phyloP scores from a whole-genome alignment of 2,329 filamentous ascomycete species.

The Fusarium tuaranense region DNA sequence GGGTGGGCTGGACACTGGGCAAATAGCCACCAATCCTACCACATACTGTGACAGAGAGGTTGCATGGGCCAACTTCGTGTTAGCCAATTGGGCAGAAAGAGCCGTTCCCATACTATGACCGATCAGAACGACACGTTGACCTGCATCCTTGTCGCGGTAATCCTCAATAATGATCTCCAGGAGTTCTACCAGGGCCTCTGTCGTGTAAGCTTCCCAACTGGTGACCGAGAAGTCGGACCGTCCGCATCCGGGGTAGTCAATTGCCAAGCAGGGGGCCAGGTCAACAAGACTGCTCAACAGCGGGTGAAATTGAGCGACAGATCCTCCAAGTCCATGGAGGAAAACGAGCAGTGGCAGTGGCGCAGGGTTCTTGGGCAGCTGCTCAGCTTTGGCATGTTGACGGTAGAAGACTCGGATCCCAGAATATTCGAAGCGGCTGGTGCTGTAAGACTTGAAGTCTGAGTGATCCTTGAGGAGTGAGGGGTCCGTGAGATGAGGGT shows the following conservation, averaged over 20 bases:
- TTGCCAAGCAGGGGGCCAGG: constrained; percentile 81
- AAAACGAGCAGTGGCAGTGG: constrained; percentile 89
- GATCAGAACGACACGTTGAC: constrained; percentile 82
- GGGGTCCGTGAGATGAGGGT: constrained; percentile 74
- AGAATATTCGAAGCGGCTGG: constrained; percentile 76
- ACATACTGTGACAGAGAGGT: constrained; percentile 71
- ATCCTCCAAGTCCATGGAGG: constrained; percentile 93
- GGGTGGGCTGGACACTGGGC: constrained; percentile 77
- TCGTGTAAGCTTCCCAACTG: constrained; percentile 82
- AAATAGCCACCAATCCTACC: constrained; percentile 83
- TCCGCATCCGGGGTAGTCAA: constrained; percentile 93
- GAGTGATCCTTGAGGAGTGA: constrained; percentile 84
- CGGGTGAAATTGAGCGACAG: constrained; percentile 86
- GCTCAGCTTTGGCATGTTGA: constrained; percentile 83
- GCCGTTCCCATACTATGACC: constrained; percentile 93
- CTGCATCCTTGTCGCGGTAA: constrained; percentile 72
- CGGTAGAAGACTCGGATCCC: constrained; percentile 86
- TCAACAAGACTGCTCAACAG: constrained; percentile 85
- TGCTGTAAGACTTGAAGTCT: constrained; percentile 77
- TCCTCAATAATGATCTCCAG: constrained; percentile 80
- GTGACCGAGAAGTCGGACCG: constrained; percentile 79
- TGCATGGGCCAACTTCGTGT: constrained; percentile 54
- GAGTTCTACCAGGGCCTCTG: constrained; percentile 79
- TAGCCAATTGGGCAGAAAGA: constrained; percentile 77
- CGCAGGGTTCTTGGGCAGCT: constrained; percentile 78